Percentiles rank a stretch among this genome's conserved stretches.
phyloP scores from a whole-genome alignment of 495 filamentous ascomycete species.

The Viridothelium virens region DNA sequence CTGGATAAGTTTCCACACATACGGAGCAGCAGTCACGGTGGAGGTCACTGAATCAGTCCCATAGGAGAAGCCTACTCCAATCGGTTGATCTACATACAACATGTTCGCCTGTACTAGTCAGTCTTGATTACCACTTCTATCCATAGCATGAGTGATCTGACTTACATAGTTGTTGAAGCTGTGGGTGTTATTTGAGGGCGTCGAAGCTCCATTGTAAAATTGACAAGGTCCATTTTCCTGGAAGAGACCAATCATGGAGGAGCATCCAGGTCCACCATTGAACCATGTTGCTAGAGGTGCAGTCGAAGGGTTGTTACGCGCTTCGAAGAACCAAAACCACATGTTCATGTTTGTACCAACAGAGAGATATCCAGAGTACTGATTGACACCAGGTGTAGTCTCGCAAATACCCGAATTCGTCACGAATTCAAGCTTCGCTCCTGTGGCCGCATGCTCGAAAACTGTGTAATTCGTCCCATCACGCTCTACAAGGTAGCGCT shows the following conservation, averaged over 20 bases:
- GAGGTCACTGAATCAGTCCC: conserved; percentile 51
- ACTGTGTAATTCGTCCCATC: conserved; percentile 2
- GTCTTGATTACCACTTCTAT: neutral
- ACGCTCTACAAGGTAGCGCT: neutral
- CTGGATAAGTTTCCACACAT: conserved; percentile 65
- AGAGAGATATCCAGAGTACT: conserved; percentile 14
- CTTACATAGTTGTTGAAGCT: conserved; percentile 10
- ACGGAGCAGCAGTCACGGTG: conserved; percentile 53
- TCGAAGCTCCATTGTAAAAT: conserved; percentile 4
- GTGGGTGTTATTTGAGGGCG: conserved; percentile 5
- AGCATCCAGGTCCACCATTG: conserved; percentile 53
- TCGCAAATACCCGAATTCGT: conserved; percentile 17
- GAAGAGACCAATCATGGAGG: conserved; percentile 37
- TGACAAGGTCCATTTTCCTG: conserved; percentile 35
- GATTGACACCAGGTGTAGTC: conserved; percentile 14
- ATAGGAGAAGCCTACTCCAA: conserved; percentile 39
- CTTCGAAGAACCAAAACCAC: conserved; percentile 43
- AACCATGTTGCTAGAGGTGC: conserved; percentile 51
- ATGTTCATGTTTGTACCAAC: conserved; percentile 13
- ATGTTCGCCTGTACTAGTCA: conserved; percentile 24
- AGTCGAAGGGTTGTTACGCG: conserved; percentile 34
- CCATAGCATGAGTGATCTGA: neutral
- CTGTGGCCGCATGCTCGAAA: conserved; percentile 13
- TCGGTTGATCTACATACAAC: conserved; percentile 39
- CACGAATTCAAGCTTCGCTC: conserved; percentile 23